Evolutionary conservation across 306 rosid genomes (phyloP).

Genomic region (Canavalia ensiformis): DNA sequence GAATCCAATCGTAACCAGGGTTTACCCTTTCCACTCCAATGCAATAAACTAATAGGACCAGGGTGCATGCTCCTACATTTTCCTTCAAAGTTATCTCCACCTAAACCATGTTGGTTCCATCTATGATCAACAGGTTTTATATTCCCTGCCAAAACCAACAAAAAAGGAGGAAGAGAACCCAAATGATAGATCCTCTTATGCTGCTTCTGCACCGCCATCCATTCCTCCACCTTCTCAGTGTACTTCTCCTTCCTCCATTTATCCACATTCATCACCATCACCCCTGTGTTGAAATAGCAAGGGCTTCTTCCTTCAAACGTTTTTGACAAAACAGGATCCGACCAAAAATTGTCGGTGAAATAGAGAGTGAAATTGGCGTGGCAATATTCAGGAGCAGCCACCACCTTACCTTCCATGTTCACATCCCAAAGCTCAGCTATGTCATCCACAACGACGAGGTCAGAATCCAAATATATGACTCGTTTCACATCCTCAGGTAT

Average conservation of each 20-base stretch:
- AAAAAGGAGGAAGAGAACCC: conserved; percentile 76
- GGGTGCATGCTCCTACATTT: conserved; percentile 71
- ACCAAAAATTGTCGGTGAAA: conserved; percentile 66
- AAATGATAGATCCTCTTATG: conserved; percentile 66
- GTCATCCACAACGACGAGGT: conserved; percentile 72
- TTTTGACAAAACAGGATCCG: conserved; percentile 44
- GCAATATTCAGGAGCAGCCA: conserved; percentile 81
- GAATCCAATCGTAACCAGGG: conserved; percentile 83
- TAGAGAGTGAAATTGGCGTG: conserved; percentile 65
- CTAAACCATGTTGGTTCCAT: conserved; percentile 85
- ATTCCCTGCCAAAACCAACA: conserved; percentile 76
- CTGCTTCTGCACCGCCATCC: conserved; percentile 72
- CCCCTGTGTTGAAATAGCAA: conserved; percentile 79
- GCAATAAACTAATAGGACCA: conserved; percentile 73
- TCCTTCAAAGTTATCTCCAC: conserved; percentile 80
- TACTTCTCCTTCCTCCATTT: conserved; percentile 68
- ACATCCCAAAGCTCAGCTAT: conserved; percentile 72
- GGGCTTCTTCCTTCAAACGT: conserved; percentile 65
- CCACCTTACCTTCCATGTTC: conserved; percentile 65
- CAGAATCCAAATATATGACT: conserved; percentile 71
- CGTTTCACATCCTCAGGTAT: conserved; percentile 59
- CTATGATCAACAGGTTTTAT: conserved; percentile 72
- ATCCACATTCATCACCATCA: conserved; percentile 79
- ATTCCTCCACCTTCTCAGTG: conserved; percentile 65
- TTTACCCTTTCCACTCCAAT: conserved; percentile 88